Evolutionary conservation across 169 alveolate species (phyloP), one percentile per base, ranked within the genome.

Genomic region (Babesia divergens): DNA sequence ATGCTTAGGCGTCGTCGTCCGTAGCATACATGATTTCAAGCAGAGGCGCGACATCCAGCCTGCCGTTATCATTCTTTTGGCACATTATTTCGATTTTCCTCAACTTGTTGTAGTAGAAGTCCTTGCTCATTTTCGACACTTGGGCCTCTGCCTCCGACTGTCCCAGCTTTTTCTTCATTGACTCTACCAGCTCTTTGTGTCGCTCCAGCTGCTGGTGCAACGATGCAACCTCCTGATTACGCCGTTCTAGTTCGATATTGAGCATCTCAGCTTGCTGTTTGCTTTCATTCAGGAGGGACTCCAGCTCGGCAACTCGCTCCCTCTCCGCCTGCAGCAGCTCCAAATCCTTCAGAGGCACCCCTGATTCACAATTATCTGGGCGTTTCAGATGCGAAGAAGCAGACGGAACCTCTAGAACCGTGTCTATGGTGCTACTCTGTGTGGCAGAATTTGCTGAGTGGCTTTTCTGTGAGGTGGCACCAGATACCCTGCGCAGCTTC

Each of bases 31-130:
- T 65, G 44, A 85, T 83, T 14, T 85, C 86, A 28, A 82, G 59
- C 52, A 85, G 66, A 2, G 75, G 51, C 66, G 51, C 46, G 28
- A 75, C 68, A n/a, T 80, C 79, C 3, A 77, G 58, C 22, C 56
- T 43, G 46, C 82, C 74, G 26, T 43, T 82, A 38, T 79, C 84
- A 24, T 80, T 80, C 59, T 92, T 91, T 79, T 94, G 92, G 50
- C 94, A 93, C 34, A 92, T 53, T 29, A 94, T 86, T 71, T 94
- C 98, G 55, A 94, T 91, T 40, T 88, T 93, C 69, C 98, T 84
- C 20, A 94, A 90, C 66, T 94, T 94, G 35, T 93, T 93, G 66
- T 94, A 94, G 75, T 94, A 94, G 75, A 94, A 94, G 76, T 93
- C 95, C 64, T 96, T 89, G 86, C 94, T 95, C 71, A 93, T 93